Base-by-base conservation (phyloP, 148 eudicot genomes). In the Drosera capensis region DNA sequence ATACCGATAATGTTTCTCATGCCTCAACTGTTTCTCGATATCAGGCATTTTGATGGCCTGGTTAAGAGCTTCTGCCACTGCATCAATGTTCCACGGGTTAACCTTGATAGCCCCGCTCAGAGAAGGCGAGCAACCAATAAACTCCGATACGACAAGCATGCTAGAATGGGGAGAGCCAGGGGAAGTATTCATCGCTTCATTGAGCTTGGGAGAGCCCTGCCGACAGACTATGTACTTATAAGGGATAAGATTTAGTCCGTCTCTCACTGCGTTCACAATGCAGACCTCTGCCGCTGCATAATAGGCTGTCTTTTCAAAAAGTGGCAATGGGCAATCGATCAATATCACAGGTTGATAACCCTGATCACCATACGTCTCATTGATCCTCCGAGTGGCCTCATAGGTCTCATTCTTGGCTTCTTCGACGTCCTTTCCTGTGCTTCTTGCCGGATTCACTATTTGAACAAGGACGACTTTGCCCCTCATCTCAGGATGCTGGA, bases 191-290 rank as follows among this genome's bases (percentile, higher is more conserved):
- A 70, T 30, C 2, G 60, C 59, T 48, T 70, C 59, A 50, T 70
- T 70, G 14, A 70, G 41, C 34, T 18, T 40, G 28, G 55, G 67
- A 14, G 55, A 63, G 39, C 78, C 70, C 53, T 72, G 64, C 41
- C 78, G 57, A 25, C 73, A 54, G 20, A 72, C 43, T n/a, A 72
- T 55, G 23, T 72, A 72, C 28, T 72, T 70, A 22, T 72, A 72
- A 0, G 78, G 78, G 22, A 68, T 68, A 14, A 72, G 67, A 46
- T 72, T 72, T 73, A 72, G 64, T 8, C 78, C 78, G 42, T 72
- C 78, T 40, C 78, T 68, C 8, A 72, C 78, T 0, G 78, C 78
- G 17, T 68, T 72, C 21, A 72, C 78, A 54, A 72, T 52, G 41
- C 72, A 68, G 58, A 73, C 67, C 49, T 72, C 78, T 0, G 78